phyloP scores from a whole-genome alignment of 352 stramenopile genomes.

The Phytophthora pinifolia region DNA sequence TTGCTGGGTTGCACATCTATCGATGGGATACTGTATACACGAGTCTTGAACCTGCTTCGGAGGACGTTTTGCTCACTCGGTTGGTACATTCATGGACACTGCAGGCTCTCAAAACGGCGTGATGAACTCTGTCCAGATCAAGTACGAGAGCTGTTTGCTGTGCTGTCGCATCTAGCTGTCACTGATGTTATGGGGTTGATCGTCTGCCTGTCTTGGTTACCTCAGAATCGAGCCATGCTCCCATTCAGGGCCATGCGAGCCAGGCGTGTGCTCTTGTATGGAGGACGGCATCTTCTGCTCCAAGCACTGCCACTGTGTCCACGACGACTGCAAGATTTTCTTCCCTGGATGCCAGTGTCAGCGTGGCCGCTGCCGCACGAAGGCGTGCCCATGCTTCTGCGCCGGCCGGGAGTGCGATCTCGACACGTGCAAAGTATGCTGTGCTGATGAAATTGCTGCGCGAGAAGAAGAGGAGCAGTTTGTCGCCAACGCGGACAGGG shows the following conservation, averaged over 20 bases:
- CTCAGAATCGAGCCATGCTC: conserved; percentile 82
- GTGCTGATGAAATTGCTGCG: conserved; percentile 43
- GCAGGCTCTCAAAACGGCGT: conserved; percentile 45
- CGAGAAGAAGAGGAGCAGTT: conserved; percentile 21
- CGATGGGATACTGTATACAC: neutral
- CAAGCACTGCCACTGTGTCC: conserved; percentile 88
- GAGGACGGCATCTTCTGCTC: conserved; percentile 90
- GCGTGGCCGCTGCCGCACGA: conserved; percentile 77
- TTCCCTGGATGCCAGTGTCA: conserved; percentile 89
- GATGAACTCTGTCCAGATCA: conserved; percentile 51
- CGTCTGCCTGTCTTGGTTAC: neutral
- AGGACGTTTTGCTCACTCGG: conserved; percentile 8
- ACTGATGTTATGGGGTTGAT: neutral
- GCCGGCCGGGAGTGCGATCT: conserved; percentile 92
- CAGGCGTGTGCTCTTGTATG: conserved; percentile 87
- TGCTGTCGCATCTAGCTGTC: neutral
- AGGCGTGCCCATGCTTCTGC: conserved; percentile 90
- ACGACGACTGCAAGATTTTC: conserved; percentile 85
- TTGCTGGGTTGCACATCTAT: conserved; percentile 31
- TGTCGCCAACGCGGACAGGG: conserved; percentile 10
- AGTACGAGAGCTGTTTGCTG: conserved; percentile 27
- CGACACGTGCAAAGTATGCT: conserved; percentile 89
- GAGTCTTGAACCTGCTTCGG: neutral
- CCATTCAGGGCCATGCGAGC: conserved; percentile 84
- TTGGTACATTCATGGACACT: neutral